Evolutionary conservation across 2,329 filamentous ascomycete genomes (phyloP), one percentile per base, ranked within the genome.

Genomic region (Talaromyces verruculosus): DNA sequence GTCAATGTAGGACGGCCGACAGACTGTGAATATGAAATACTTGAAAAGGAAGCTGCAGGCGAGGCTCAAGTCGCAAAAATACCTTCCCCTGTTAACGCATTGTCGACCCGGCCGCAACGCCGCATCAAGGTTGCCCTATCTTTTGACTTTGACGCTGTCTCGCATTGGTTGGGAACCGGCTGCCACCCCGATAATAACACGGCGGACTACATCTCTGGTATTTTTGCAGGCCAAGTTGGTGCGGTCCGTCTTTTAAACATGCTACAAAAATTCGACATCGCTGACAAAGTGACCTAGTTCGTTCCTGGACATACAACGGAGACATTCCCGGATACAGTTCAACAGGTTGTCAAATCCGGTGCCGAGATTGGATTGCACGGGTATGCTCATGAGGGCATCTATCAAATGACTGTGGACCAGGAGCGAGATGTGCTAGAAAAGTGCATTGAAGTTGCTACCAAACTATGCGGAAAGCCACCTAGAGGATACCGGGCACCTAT

Each of bases 121-220:
- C 25, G 45, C 19, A 25, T 62, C 43, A 51, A 64, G 35, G n/a
- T 66, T 33, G 65, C 71, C n/a, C 65, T 75, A 22, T 77, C 72
- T 5, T 72, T 80, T 35, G 84, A 86, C 71, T 85, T 86, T 68
- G 84, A 86, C 66, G 84, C 84, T 17, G 77, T 86, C 4, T 83
- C 82, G 1, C 81, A 81, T 62, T 85, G 81, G 80, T 76, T 85
- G 2, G 84, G 84, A n/a, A 85, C 84, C 3, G 82, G 82, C 15
- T 67, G 63, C 37, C 77, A 83, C 65, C 78, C 80, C 1, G 79
- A 82, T 68, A 84, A 84, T 71, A 83, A 79, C 66, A 78, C 83
- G 53, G 77, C 81, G 28, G 82, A 85, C 72, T 84, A 83, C 72
- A 80, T 75, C 59, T 75, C 80, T 4, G 84, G 84, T 55, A 81